Evolutionary conservation across 257 asterid genomes (phyloP).

Genomic region (Primulina huaijiensis): DNA sequence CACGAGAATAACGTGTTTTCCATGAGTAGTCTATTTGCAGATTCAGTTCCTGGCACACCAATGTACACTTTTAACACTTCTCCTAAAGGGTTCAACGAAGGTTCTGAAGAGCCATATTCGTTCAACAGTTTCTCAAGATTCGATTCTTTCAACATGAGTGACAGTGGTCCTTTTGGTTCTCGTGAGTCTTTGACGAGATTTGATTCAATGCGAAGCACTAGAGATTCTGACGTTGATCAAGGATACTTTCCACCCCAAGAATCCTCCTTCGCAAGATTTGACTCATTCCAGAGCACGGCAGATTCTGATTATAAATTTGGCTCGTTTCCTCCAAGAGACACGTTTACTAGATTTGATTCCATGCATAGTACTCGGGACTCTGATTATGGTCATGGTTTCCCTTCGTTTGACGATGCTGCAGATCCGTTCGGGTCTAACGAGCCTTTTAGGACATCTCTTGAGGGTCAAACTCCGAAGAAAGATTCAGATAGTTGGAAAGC

Average conservation of each 20-base stretch:
- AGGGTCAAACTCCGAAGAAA: conserved; percentile 62
- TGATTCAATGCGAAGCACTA: conserved; percentile 70
- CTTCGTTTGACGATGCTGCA: conserved; percentile 63
- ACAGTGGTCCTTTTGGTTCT: conserved; percentile 49
- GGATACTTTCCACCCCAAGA: conserved; percentile 55
- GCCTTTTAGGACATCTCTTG: conserved; percentile 62
- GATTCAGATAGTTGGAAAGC: conserved; percentile 87
- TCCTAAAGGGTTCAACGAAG: conserved; percentile 50
- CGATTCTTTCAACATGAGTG: conserved; percentile 58
- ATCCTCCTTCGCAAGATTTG: conserved; percentile 60
- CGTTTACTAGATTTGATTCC: conserved; percentile 59
- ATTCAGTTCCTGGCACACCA: conserved; percentile 89
- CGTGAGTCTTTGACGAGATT: conserved; percentile 67
- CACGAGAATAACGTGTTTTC: conserved; percentile 45
- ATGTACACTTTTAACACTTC: conserved; percentile 62
- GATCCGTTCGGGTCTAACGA: conserved; percentile 72
- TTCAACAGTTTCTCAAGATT: conserved; percentile 63
- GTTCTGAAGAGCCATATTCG: conserved; percentile 40
- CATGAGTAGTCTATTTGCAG: conserved; percentile 57
- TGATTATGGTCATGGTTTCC: conserved; percentile 59
- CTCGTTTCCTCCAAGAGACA: conserved; percentile 30
- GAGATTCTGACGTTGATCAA: conserved; percentile 72
- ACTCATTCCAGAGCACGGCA: conserved; percentile 78
- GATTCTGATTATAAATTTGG: conserved; percentile 69
- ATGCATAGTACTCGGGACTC: conserved; percentile 58